Evolutionary conservation across 441 rosid species (phyloP).

Genomic region (Viola pubescens): DNA sequence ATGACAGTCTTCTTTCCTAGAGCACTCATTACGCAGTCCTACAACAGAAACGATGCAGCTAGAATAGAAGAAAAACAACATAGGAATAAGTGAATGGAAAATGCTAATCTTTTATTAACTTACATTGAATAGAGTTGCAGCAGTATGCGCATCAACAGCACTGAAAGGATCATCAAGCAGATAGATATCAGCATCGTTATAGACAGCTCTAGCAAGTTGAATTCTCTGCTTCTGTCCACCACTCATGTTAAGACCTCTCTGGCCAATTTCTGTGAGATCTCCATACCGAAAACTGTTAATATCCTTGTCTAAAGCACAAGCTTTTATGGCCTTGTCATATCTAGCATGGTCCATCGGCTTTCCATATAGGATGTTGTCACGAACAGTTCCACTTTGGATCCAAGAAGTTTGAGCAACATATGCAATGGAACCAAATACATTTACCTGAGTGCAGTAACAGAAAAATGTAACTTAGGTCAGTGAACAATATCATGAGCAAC

Average conservation of each 20-base stretch:
- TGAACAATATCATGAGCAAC: constrained; percentile 1
- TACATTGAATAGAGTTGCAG: constrained; percentile 65
- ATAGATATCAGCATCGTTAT: constrained; percentile 70
- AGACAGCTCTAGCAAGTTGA: constrained; percentile 86
- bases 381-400: constrained; percentile 87
- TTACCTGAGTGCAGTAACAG: constrained; percentile 35
- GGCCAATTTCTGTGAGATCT: constrained; percentile 89
- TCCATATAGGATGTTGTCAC: constrained; percentile 73
- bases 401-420: constrained; percentile 90
- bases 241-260: constrained; percentile 86
- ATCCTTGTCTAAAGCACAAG: constrained; percentile 77
- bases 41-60: constrained; percentile 19
- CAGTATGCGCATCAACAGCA: constrained; percentile 83
- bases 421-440: constrained; percentile 52
- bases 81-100: background rate
- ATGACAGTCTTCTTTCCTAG: constrained; percentile 61
- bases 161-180: constrained; percentile 86
- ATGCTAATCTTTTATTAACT: constrained; percentile 7
- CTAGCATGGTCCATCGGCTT: constrained; percentile 53
- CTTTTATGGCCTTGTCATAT: constrained; percentile 54
- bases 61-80: background rate
- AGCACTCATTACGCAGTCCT: constrained; percentile 72
- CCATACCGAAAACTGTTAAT: constrained; percentile 54
- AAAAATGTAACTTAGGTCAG: constrained; percentile 11
- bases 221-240: constrained; percentile 96